phyloP scores from a whole-genome alignment of 495 filamentous ascomycete species.

The Tuber magnatum region DNA sequence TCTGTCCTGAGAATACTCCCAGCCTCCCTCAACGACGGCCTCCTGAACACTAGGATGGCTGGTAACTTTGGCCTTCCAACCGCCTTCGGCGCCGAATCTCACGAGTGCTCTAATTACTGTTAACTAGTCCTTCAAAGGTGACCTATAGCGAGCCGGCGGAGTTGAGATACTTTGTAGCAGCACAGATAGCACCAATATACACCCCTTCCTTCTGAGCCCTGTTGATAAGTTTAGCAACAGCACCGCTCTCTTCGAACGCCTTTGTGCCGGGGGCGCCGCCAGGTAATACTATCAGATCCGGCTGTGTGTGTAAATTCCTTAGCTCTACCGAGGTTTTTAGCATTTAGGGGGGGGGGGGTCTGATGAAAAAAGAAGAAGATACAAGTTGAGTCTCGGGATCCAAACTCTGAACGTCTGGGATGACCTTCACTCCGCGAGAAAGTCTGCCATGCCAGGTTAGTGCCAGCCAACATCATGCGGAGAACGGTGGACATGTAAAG shows the following conservation, averaged over 20 bases:
- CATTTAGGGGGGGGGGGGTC: neutral
- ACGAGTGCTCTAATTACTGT: neutral
- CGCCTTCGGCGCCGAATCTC: constrained; percentile 8
- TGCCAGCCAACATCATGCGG: neutral
- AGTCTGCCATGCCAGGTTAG: constrained; percentile 1
- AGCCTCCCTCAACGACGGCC: constrained; percentile 23
- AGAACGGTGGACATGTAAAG: neutral
- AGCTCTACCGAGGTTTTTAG: neutral
- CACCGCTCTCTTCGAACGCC: constrained; percentile 24
- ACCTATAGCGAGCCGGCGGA: neutral
- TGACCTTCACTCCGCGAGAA: constrained; percentile 27
- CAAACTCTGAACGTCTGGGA: constrained; percentile 23
- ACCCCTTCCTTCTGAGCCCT: constrained; percentile 8
- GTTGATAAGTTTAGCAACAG: constrained; percentile 21
- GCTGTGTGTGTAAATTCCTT: neutral
- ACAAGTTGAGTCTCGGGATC: neutral
- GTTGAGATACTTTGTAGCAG: constrained; percentile 22
- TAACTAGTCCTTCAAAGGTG: neutral
- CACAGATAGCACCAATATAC: constrained; percentile 26
- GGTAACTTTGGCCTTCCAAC: constrained; percentile 24
- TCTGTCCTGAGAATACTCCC: constrained; percentile 28
- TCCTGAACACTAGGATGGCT: constrained; percentile 34
- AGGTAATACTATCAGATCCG: constrained; percentile 27
- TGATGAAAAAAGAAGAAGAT: neutral
- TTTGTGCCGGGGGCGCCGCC: constrained; percentile 30